Evolutionary conservation across 345 rosid species (phyloP).

Genomic region (Eucalyptus camaldulensis): DNA sequence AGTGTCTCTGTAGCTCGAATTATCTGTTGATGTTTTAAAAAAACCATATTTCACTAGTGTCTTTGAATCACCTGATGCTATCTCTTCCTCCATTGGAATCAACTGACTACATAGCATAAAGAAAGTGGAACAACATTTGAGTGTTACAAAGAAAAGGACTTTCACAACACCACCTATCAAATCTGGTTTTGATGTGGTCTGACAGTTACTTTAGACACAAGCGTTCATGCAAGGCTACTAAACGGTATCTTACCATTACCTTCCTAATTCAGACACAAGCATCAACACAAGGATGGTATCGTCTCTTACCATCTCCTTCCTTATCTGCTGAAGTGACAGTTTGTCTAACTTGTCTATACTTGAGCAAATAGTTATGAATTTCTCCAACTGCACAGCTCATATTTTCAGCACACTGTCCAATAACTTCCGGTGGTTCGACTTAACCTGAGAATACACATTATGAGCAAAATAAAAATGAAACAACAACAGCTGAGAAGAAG

Average conservation of each 20-base stretch:
- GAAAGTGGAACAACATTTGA: neutral
- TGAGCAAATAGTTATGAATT: constrained; percentile 83
- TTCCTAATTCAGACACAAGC: neutral
- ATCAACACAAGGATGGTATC: neutral
- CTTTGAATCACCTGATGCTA: neutral
- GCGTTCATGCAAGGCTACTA: neutral
- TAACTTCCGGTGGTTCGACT: constrained; percentile 76
- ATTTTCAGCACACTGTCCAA: constrained; percentile 91
- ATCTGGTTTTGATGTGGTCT: neutral
- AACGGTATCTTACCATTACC: neutral
- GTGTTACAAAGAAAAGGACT: neutral
- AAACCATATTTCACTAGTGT: too few species aligned
- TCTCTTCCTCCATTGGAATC: neutral
- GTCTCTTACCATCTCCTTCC: constrained; percentile 68
- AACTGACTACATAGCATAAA: neutral
- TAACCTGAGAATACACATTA: constrained; percentile 35
- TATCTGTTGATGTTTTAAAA: constrained; percentile 13
- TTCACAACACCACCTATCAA: neutral
- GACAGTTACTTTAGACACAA: neutral
- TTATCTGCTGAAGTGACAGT: constrained; percentile 69
- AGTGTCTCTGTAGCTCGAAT: constrained; percentile 68
- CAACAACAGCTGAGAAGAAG: neutral
- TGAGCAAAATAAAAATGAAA: neutral
- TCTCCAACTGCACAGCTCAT: constrained; percentile 83
- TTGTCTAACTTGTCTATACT: constrained; percentile 91